Evolutionary conservation across 1,284 basidiomycete genomes (phyloP).

Genomic region (Phaffia rhodozyma): DNA sequence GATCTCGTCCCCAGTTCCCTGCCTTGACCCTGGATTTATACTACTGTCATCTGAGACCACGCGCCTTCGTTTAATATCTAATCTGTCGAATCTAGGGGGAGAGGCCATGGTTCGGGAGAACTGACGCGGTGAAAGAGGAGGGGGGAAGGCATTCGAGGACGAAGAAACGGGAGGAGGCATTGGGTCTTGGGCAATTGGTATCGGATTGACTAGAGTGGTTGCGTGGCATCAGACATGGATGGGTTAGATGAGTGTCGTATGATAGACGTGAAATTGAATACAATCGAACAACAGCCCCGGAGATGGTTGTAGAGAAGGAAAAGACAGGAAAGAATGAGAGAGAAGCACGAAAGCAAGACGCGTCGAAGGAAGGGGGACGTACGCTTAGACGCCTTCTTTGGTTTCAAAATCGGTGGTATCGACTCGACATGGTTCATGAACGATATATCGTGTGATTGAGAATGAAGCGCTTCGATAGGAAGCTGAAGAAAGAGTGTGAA

Average conservation of each 20-base stretch:
- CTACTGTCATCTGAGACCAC: no score
- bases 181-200: background rate
- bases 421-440: background rate
- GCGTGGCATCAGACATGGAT: background rate
- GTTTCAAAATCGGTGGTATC: background rate
- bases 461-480: background rate
- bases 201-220: background rate
- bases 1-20: background rate
- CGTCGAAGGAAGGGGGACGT: background rate
- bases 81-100: no score
- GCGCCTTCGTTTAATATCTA: no score
- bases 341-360: background rate
- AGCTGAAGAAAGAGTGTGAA: background rate
- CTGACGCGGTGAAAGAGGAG: background rate
- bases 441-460: background rate
- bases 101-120: background rate
- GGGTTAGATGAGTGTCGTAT: background rate
- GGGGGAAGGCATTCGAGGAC: background rate
- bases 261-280: background rate
- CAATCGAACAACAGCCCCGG: background rate
- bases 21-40: background rate
- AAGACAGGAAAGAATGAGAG: background rate
- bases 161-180: constrained; percentile 1
- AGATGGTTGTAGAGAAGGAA: background rate
- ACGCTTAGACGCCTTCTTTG: background rate